Evolutionary conservation across 495 filamentous ascomycete genomes (phyloP).

Genomic region (Aeminium ludgeri): DNA sequence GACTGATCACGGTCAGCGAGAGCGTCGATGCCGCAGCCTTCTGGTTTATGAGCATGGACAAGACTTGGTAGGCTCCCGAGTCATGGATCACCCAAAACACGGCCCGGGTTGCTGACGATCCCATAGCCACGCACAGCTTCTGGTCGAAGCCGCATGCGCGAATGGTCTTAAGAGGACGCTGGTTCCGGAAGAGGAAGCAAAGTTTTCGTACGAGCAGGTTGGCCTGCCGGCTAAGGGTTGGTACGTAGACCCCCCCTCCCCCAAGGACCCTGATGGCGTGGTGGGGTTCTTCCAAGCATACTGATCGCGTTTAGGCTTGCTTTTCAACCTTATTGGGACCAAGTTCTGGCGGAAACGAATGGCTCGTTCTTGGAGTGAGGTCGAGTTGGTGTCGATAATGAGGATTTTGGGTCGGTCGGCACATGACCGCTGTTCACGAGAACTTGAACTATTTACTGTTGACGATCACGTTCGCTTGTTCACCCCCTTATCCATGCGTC

Average conservation of each 20-base stretch:
- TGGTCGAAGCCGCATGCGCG: conserved; percentile 45
- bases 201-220: conserved; percentile 24
- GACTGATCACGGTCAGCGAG: conserved; percentile 44
- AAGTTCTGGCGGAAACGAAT: conserved; percentile 28
- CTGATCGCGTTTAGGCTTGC: conserved; percentile 20
- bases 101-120: not conserved
- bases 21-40: conserved; percentile 53
- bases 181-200: conserved; percentile 34
- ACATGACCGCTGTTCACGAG: no score
- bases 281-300: not conserved
- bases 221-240: conserved; percentile 32
- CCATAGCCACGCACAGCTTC: conserved; percentile 40
- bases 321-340: conserved; percentile 29
- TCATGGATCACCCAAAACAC: no score
- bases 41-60: conserved; percentile 49
- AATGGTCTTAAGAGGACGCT: conserved; percentile 41
- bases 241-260: conserved; percentile 30
- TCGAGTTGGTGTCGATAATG: not conserved
- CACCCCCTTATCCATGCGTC: no score
- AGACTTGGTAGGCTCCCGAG: conserved; percentile 27
- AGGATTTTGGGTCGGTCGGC: not conserved
- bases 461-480: no score
- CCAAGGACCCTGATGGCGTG: not conserved
- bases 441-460: no score
- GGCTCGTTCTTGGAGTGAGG: conserved; percentile 25